A percentile compares a stretch with the other conserved stretches of the same genome.
These are phyloP conservation scores for Pilatotrama ljubarskyi DNA, from an alignment of 768 basidiomycete genomes.

Conservation along the genomic window DNA sequence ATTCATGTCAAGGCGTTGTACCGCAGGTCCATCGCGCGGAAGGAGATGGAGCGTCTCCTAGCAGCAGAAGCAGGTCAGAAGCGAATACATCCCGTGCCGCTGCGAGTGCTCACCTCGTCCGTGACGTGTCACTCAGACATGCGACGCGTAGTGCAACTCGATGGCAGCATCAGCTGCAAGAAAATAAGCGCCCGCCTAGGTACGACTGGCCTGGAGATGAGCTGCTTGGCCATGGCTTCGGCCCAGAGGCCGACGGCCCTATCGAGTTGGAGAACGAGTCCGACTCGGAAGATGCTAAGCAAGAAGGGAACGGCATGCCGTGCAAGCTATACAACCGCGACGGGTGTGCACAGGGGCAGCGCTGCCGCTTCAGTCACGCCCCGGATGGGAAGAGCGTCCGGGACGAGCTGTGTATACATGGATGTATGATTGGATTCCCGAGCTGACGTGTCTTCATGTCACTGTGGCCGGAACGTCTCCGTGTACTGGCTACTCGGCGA, in stretches of 20 bases:
- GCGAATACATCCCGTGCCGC: not conserved
- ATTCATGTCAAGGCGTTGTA: constrained; percentile 37
- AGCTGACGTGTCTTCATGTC: not conserved
- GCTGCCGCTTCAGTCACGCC: constrained; percentile 53
- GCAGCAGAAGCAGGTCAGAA: constrained; percentile 30
- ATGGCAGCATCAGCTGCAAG: too few relatives aligned
- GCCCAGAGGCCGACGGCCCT: constrained; percentile 28
- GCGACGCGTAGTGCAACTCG: constrained; percentile 1
- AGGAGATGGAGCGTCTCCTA: constrained; percentile 25
- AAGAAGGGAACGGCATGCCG: constrained; percentile 50
- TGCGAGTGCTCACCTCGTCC: too few relatives aligned
- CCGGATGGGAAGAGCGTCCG: constrained; percentile 56
- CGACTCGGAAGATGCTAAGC: constrained; percentile 55
- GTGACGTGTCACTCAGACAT: constrained; percentile 34
- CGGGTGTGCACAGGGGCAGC: constrained; percentile 44
- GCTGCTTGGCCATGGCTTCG: too few relatives aligned
- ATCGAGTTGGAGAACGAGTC: constrained; percentile 44
- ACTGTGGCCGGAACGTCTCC: constrained; percentile 56
- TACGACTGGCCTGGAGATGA: constrained; percentile 20
- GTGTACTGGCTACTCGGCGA: constrained; percentile 39
- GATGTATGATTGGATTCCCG: too few relatives aligned
- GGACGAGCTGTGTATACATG: constrained; percentile 52
- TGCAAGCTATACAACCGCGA: constrained; percentile 60
- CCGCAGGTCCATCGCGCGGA: constrained; percentile 36
- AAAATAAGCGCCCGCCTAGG: too few relatives aligned